phyloP scores from a whole-genome alignment of 352 stramenopile genomes.

The Globisporangium viniferum region DNA sequence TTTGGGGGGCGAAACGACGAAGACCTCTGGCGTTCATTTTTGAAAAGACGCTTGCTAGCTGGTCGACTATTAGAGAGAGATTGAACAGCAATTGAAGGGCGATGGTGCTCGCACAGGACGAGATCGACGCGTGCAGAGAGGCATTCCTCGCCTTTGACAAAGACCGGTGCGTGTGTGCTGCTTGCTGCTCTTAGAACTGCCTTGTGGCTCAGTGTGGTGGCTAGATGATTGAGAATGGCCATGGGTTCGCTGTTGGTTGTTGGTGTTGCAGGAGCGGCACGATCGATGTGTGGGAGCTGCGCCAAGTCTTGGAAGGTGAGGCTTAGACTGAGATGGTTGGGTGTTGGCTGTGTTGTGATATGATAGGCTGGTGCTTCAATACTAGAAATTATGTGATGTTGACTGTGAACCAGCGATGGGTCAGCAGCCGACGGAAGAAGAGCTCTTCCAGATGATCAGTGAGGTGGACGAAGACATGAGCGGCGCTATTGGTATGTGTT shows the following conservation, averaged over 20 bases:
- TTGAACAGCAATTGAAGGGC: neutral
- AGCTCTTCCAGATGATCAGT: constrained; percentile 97
- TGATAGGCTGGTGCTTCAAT: neutral
- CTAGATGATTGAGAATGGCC: too few relatives aligned
- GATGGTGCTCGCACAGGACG: constrained; percentile 92
- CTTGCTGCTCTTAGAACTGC: neutral
- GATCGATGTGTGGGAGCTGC: constrained; percentile 95
- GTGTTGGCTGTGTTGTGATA: neutral
- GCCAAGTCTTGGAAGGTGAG: constrained; percentile 91
- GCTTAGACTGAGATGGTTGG: neutral
- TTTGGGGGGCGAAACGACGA: neutral
- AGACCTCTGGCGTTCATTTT: neutral
- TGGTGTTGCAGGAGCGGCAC: constrained; percentile 71
- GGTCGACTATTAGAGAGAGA: neutral
- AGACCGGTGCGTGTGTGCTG: constrained; percentile 67
- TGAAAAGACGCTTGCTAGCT: constrained; percentile 5
- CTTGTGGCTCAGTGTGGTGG: neutral
- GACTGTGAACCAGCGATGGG: constrained; percentile 82
- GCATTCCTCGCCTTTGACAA: constrained; percentile 98
- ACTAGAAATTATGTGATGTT: too few relatives aligned
- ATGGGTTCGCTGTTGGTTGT: too few relatives aligned
- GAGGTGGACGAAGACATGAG: constrained; percentile 91
- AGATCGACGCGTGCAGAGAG: constrained; percentile 95
- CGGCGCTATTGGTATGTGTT: constrained; percentile 87
- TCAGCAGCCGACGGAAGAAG: constrained; percentile 97